Evolutionary conservation across 1,284 basidiomycete genomes (phyloP).

Genomic region (Pyrrhoderma lamaoense): DNA sequence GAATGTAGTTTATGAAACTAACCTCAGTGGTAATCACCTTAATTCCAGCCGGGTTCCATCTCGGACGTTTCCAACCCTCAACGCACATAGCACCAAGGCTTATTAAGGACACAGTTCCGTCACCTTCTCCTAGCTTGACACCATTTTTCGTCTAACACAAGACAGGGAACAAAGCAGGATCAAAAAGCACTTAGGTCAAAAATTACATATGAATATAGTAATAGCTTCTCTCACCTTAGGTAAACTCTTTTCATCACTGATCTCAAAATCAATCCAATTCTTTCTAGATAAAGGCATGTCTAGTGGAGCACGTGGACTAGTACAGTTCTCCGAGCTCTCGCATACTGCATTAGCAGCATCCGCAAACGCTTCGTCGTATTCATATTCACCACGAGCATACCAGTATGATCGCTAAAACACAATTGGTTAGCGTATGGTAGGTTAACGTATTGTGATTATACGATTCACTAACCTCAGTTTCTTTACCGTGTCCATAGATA

Average conservation of each 20-base stretch:
- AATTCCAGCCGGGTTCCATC: slow-evolving; percentile 94
- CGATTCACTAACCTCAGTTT: slow-evolving; percentile 71
- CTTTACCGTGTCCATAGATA: slow-evolving; percentile 93
- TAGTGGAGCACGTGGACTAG: slow-evolving; percentile 39
- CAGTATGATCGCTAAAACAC: slow-evolving; percentile 57
- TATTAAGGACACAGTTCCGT: slow-evolving; percentile 89
- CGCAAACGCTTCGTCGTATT: slow-evolving; percentile 52
- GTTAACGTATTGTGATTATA: background rate
- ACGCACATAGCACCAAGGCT: slow-evolving; percentile 94
- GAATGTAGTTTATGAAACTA: slow-evolving; percentile 3
- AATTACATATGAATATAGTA: too few relatives aligned
- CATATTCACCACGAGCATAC: slow-evolving; percentile 57
- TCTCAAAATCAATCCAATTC: slow-evolving; percentile 81
- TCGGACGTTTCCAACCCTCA: slow-evolving; percentile 85
- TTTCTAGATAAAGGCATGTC: slow-evolving; percentile 54
- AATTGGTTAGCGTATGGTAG: background rate
- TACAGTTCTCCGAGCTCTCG: slow-evolving; percentile 32
- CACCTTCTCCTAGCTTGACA: slow-evolving; percentile 88
- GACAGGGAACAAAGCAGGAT: background rate
- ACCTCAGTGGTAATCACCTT: slow-evolving; percentile 84
- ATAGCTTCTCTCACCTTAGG: slow-evolving; percentile 45
- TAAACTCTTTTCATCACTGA: slow-evolving; percentile 53
- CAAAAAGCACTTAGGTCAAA: too few relatives aligned
- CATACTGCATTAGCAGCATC: slow-evolving; percentile 42
- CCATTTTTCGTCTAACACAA: slow-evolving; percentile 59